Conservation (phyloP, 177 flowering plant species). For the Telopea speciosissima region DNA sequence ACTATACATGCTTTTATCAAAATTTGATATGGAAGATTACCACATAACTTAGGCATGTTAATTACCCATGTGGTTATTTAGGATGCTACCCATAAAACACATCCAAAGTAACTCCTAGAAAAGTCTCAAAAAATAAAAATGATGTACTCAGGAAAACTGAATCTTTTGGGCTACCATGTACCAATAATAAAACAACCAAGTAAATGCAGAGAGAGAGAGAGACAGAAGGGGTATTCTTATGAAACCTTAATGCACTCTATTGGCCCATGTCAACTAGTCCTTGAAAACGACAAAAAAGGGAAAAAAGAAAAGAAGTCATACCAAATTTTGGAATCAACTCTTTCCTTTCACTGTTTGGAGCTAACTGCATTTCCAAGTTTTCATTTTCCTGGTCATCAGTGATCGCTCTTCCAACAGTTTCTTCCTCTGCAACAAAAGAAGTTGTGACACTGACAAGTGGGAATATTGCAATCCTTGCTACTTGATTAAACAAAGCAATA, state of each 20-base stretch:
- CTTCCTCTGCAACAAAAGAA: conserved; percentile 48
- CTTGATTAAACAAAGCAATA: conserved; percentile 47
- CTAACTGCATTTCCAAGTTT: conserved; percentile 20
- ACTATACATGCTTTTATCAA: conserved; percentile 9
- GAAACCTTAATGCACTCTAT: background rate
- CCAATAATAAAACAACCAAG: background rate
- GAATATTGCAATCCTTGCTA: conserved; percentile 40
- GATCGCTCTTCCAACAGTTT: conserved; percentile 19
- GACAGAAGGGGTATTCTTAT: background rate
- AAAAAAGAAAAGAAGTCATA: conserved; percentile 4
- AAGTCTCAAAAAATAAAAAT: too few species aligned
- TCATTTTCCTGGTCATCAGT: conserved; percentile 10
- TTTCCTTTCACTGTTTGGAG: conserved; percentile 22
- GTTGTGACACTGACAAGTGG: conserved; percentile 48
- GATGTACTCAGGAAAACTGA: background rate
- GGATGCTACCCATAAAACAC: background rate
- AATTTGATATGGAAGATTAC: conserved; percentile 20
- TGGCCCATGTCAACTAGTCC: background rate
- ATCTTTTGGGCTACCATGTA: background rate
- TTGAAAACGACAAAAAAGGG: too few species aligned
- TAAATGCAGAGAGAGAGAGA: background rate
- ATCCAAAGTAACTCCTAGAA: too few species aligned
- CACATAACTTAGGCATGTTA: background rate
- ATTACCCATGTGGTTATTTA: background rate
- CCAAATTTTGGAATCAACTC: conserved; percentile 22